phyloP scores from a whole-genome alignment of 2,329 filamentous ascomycete genomes.

The Teratosphaeria pseudoeucalypti region DNA sequence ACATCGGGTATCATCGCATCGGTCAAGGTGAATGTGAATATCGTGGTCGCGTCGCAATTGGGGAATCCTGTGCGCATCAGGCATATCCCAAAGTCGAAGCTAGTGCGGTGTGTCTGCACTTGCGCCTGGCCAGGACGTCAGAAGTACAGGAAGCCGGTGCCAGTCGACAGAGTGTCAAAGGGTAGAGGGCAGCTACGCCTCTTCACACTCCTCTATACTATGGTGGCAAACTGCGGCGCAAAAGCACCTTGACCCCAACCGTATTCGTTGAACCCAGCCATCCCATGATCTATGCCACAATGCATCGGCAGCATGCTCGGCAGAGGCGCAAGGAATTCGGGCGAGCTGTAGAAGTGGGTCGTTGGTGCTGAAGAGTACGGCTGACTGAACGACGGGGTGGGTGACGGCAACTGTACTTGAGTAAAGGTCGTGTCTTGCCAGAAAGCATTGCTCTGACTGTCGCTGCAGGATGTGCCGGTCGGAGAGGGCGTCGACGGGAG shows the following conservation, averaged over 20 bases:
- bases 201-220: conserved; percentile 63
- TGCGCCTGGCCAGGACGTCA: conserved; percentile 34
- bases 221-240: conserved; percentile 58
- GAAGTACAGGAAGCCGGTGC: conserved; percentile 16
- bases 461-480: conserved; percentile 55
- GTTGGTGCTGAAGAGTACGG: conserved; percentile 50
- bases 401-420: conserved; percentile 63
- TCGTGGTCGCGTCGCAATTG: conserved; percentile 29
- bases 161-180: conserved; percentile 10
- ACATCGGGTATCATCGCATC: conserved; percentile 30
- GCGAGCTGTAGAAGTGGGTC: conserved; percentile 65
- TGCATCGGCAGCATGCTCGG: conserved; percentile 77
- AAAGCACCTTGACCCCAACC: conserved; percentile 85
- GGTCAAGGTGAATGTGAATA: conserved; percentile 30
- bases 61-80: conserved; percentile 32
- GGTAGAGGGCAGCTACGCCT: conserved; percentile 6
- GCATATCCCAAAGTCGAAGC: conserved; percentile 16
- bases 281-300: conserved; percentile 59
- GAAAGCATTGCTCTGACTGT: conserved; percentile 59
- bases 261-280: conserved; percentile 62
- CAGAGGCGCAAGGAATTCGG: conserved; percentile 63
- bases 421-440: conserved; percentile 72
- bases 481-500: conserved; percentile 80
- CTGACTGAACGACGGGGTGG: conserved; percentile 69
- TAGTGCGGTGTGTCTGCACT: conserved; percentile 14